phyloP scores from a whole-genome alignment of 2,329 filamentous ascomycete genomes.

The Magnaporthiopsis poae region DNA sequence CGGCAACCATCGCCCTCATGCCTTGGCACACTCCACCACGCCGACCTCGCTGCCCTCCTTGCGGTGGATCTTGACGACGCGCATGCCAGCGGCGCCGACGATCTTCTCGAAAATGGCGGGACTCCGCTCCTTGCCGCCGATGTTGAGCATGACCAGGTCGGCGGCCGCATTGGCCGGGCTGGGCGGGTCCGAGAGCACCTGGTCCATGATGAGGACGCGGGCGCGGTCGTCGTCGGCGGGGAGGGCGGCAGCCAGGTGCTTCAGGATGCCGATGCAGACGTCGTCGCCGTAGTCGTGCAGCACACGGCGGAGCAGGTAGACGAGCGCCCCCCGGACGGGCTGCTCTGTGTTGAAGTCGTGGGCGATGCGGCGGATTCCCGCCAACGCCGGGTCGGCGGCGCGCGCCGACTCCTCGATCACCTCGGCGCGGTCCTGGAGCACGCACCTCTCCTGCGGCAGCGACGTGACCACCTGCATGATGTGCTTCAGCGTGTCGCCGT shows the following conservation, averaged over 20 bases:
- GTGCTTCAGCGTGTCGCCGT: constrained; percentile 14
- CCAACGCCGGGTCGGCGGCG: constrained; percentile 6
- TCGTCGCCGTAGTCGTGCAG: constrained; percentile 21
- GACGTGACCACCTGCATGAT: constrained; percentile 12
- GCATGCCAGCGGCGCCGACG: constrained; percentile 3
- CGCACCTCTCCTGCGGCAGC: constrained; percentile 16
- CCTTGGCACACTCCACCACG: neutral
- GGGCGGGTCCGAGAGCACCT: constrained; percentile 5
- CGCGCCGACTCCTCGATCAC: constrained; percentile 11
- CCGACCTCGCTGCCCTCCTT: constrained; percentile 4
- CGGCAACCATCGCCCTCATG: neutral
- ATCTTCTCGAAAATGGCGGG: neutral
- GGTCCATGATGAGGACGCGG: constrained; percentile 6
- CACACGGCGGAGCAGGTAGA: constrained; percentile 21
- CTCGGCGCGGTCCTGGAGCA: constrained; percentile 17
- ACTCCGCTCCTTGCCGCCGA: constrained; percentile 7
- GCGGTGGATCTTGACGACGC: constrained; percentile 1
- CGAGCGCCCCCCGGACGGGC: constrained; percentile 16
- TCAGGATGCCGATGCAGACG: constrained; percentile 14
- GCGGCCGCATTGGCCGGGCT: constrained; percentile 2
- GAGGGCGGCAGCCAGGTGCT: constrained; percentile 15
- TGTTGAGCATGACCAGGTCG: constrained; percentile 7
- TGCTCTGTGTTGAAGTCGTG: constrained; percentile 21
- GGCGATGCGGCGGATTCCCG: constrained; percentile 17
- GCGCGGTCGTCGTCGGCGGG: constrained; percentile 2